Base-by-base conservation (phyloP, 2,329 filamentous ascomycete genomes). In the Colletotrichum limetticola region DNA sequence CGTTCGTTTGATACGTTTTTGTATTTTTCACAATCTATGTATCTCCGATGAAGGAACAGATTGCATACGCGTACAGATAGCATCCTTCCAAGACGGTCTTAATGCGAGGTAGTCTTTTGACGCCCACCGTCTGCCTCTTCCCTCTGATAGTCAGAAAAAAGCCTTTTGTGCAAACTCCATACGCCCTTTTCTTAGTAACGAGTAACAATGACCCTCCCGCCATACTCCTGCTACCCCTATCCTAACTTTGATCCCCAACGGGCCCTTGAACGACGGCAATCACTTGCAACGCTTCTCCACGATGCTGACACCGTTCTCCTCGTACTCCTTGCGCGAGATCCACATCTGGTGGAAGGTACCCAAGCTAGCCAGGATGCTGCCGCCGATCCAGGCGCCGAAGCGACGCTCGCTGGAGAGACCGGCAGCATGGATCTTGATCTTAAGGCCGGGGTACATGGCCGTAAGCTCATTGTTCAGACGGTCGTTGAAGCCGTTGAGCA, bases 261-360 rank as follows among this genome's bases (percentile, higher is more conserved):
- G n/a, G 37, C 16, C 37, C 5, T 19, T 11, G 35, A 19, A 16
- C n/a, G 28, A 58, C 30, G 8, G 26, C 55, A 58, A 74, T 77
- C 85, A 98, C 86, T 98, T 97, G 89, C 96, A 98, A 78, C 96
- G 89, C 90, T 98, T 98, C 88, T 98, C 96, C 57, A 98, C 94
- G 78, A 98, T 95, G 75, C 91, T 91, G 6, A 92, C 87, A 1
- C 97, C 97, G 82, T 98, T 95, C 87, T 99, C 97, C 76, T 98
- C 95, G 79, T 98, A 98, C 86, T 99, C 97, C 87, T 98, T 97
- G 83, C 92, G 94, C 28, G 93, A 96, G 78, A 99, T 97, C 97
- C 97, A 99, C 93, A 99, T 96, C 86, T 99, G 97, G 85, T 99
- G 97, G 85, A 99, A 99, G 16, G 95, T 98, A 11, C 97, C 97